phyloP scores from a whole-genome alignment of 2,329 filamentous ascomycete species.

The Coniella vitis region DNA sequence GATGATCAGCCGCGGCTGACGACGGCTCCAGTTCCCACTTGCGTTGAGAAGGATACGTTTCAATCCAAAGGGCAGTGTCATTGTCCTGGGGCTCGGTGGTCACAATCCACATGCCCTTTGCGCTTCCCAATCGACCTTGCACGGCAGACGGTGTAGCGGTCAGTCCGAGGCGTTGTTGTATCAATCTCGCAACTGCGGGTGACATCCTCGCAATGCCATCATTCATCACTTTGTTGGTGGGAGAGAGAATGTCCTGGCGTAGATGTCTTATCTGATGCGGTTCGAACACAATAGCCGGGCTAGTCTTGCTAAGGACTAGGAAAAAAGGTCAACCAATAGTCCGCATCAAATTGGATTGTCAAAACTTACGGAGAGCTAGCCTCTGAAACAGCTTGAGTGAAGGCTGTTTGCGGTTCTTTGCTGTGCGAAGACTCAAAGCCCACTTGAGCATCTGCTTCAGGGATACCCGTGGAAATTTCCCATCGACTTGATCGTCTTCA shows the following conservation, averaged over 20 bases:
- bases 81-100: slow-evolving; percentile 34
- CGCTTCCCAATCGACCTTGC: slow-evolving; percentile 64
- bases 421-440: slow-evolving; percentile 37
- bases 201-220: slow-evolving; percentile 64
- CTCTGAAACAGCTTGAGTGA: slow-evolving; percentile 53
- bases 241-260: slow-evolving; percentile 33
- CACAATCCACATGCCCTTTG: slow-evolving; percentile 70
- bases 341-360: too few relatives aligned
- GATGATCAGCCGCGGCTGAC: slow-evolving; percentile 37
- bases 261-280: slow-evolving; percentile 37
- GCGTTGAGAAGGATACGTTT: slow-evolving; percentile 57
- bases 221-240: slow-evolving; percentile 47
- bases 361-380: slow-evolving; percentile 42
- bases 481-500: slow-evolving; percentile 37
- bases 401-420: slow-evolving; percentile 37
- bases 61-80: slow-evolving; percentile 52
- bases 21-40: slow-evolving; percentile 55
- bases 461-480: slow-evolving; percentile 27
- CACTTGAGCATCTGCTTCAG: slow-evolving; percentile 41
- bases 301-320: slow-evolving; percentile 45
- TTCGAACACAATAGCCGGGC: slow-evolving; percentile 38
- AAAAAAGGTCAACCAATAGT: not conserved
- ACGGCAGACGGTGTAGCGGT: slow-evolving; percentile 53
- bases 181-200: slow-evolving; percentile 43
- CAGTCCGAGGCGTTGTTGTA: slow-evolving; percentile 46